Percentiles rank a stretch among this genome's conserved stretches.
These are phyloP conservation scores for Aspergillus sp. DNA, from an alignment of 2,329 filamentous ascomycete genomes.

Conservation along the genomic window DNA sequence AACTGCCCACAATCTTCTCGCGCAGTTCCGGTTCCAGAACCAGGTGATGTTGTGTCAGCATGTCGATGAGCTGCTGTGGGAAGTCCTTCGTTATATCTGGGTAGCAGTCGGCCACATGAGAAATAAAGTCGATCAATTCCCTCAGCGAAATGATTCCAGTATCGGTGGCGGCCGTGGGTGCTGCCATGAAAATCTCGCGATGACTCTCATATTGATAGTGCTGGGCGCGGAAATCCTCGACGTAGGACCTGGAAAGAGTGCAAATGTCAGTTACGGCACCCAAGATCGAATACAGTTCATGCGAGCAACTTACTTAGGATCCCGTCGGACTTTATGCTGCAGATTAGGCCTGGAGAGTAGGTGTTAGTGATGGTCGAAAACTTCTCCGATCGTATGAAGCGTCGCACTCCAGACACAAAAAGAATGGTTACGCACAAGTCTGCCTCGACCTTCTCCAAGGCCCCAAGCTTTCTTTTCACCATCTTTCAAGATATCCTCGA, in stretches of 20 bases:
- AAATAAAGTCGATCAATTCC: conserved; percentile 87
- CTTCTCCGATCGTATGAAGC: background rate
- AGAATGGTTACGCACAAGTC: conserved; percentile 56
- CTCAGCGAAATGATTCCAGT: conserved; percentile 76
- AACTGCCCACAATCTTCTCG: conserved; percentile 87
- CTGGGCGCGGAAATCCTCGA: conserved; percentile 80
- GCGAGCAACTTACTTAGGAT: conserved; percentile 60
- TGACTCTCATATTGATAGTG: conserved; percentile 89
- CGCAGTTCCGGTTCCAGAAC: conserved; percentile 75
- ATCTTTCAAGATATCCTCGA: conserved; percentile 38
- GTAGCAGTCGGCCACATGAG: conserved; percentile 91
- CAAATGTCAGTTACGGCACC: conserved; percentile 2
- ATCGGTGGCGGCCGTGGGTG: conserved; percentile 69
- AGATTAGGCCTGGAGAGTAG: conserved; percentile 59
- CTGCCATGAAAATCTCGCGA: conserved; percentile 81
- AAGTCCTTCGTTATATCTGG: conserved; percentile 71
- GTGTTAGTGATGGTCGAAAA: conserved; percentile 18
- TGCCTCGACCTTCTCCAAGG: conserved; percentile 91
- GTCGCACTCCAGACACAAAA: background rate
- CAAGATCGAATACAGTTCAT: background rate
- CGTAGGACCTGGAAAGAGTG: conserved; percentile 60
- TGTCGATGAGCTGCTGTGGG: conserved; percentile 69
- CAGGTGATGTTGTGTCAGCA: conserved; percentile 75
- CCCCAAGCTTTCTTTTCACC: conserved; percentile 83
- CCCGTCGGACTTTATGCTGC: conserved; percentile 83